Conservation (phyloP, 352 stramenopile genomes). For the Peronospora tabacina region DNA sequence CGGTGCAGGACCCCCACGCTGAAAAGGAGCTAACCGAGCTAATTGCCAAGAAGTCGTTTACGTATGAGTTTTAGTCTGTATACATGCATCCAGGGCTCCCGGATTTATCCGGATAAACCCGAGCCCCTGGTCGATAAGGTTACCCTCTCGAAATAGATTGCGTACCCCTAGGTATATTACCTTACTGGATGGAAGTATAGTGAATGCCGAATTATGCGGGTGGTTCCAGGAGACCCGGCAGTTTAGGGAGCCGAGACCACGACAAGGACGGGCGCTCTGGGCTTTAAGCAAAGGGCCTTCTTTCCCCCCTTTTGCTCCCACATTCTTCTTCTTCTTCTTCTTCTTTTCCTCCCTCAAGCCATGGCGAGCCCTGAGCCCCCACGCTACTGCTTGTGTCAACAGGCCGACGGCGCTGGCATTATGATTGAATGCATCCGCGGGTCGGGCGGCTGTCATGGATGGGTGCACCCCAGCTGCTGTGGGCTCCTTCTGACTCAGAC, state of each 20-base stretch:
- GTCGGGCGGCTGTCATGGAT: slow-evolving; percentile 85
- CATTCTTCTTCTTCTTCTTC: background rate
- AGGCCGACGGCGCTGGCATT: slow-evolving; percentile 75
- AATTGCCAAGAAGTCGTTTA: slow-evolving; percentile 38
- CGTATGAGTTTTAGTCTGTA: slow-evolving; percentile 34
- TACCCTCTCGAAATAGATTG: slow-evolving; percentile 6
- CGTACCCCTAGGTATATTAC: slow-evolving; percentile 1
- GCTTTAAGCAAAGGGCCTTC: background rate
- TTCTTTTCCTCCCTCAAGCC: background rate
- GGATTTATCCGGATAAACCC: background rate
- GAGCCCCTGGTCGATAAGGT: no score
- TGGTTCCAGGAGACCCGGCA: slow-evolving; percentile 8
- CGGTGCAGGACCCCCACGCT: slow-evolving; percentile 23
- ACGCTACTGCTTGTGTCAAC: slow-evolving; percentile 81
- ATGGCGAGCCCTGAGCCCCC: slow-evolving; percentile 39
- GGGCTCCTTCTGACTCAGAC: slow-evolving; percentile 79
- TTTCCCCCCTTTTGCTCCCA: background rate
- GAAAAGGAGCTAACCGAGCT: slow-evolving; percentile 22
- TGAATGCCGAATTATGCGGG: slow-evolving; percentile 6
- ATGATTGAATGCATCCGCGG: slow-evolving; percentile 92
- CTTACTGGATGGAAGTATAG: slow-evolving; percentile 4
- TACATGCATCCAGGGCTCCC: no score
- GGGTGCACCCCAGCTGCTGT: slow-evolving; percentile 86
- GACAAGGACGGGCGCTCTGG: slow-evolving; percentile 1
- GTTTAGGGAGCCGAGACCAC: slow-evolving; percentile 1